phyloP scores from a whole-genome alignment of 2,329 filamentous ascomycete genomes.

The Clarireedia monteithiana region DNA sequence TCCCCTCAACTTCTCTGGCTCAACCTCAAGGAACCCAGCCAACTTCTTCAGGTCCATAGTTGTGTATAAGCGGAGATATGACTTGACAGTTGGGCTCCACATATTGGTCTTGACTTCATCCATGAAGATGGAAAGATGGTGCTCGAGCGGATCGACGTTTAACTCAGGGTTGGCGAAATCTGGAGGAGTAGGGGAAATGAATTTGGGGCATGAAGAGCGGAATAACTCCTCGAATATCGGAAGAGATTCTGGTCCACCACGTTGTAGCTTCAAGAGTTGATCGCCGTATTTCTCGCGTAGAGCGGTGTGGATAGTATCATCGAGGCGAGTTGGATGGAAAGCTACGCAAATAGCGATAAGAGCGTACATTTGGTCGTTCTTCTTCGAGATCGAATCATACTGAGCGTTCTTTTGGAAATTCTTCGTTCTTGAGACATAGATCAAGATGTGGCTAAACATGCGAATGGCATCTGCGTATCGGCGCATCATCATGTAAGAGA shows the following conservation, averaged over 20 bases:
- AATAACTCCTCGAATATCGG: conserved; percentile 98
- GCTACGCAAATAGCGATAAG: conserved; percentile 98
- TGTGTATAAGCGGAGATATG: conserved; percentile 97
- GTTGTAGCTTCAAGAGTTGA: conserved; percentile 93
- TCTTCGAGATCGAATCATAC: conserved; percentile 98
- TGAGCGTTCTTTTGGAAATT: conserved; percentile 99
- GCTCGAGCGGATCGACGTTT: conserved; percentile 95
- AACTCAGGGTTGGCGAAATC: conserved; percentile 95
- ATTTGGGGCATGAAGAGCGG: conserved; percentile 96
- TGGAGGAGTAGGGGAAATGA: conserved; percentile 94
- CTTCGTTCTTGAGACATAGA: conserved; percentile 98
- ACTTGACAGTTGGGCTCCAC: conserved; percentile 95
- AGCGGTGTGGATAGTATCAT: conserved; percentile 98
- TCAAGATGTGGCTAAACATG: conserved; percentile 99
- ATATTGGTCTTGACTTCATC: conserved; percentile 99
- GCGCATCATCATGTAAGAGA: conserved; percentile 99
- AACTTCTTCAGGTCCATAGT: conserved; percentile 99
- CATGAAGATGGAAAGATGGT: conserved; percentile 98
- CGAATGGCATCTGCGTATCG: conserved; percentile 98
- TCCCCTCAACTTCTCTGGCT: conserved; percentile 89
- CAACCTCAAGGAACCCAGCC: conserved; percentile 91
- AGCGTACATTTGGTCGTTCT: conserved; percentile 99
- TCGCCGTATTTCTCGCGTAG: conserved; percentile 99
- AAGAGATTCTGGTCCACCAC: conserved; percentile 88
- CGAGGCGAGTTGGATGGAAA: conserved; percentile 92